A percentile compares a stretch with the other conserved stretches of the same genome.
phyloP scores from a whole-genome alignment of 2,329 filamentous ascomycete genomes.

The Botrytis sinoallii region DNA sequence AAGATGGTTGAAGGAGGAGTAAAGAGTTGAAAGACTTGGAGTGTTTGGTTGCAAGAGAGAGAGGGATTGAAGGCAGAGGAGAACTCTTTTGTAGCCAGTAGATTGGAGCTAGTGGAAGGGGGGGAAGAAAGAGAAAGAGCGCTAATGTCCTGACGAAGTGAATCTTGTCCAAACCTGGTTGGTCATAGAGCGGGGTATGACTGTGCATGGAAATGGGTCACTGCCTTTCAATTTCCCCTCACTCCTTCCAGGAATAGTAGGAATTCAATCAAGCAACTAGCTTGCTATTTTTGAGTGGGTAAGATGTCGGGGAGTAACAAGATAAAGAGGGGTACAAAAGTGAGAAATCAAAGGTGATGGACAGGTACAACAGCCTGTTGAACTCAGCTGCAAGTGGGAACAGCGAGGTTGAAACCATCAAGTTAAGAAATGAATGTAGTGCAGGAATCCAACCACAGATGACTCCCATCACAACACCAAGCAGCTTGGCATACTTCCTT shows the following conservation, averaged over 20 bases:
- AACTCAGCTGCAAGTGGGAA: not conserved
- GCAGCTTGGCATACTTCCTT: not conserved
- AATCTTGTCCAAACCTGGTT: not conserved
- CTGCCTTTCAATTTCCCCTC: not conserved
- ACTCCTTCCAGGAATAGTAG: not conserved
- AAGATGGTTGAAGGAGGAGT: slow-evolving; percentile 10
- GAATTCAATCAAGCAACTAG: not conserved
- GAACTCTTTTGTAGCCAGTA: not conserved
- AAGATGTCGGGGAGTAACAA: not conserved
- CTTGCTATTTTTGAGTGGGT: not conserved
- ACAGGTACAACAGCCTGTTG: not conserved
- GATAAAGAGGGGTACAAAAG: not conserved
- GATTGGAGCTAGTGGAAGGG: not conserved
- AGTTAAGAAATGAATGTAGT: not conserved
- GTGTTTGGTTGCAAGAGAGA: slow-evolving; percentile 3
- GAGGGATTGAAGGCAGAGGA: not conserved
- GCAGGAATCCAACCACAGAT: too few species aligned
- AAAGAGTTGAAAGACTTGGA: not conserved
- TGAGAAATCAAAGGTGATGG: not conserved
- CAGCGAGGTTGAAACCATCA: not conserved
- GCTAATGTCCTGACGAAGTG: not conserved
- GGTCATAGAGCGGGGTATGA: not conserved
- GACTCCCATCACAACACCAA: not conserved
- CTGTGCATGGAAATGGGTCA: not conserved
- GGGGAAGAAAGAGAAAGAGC: not conserved